Evolutionary conservation across 768 basidiomycete genomes (phyloP).

Genomic region (Pleurotus giganteus): DNA sequence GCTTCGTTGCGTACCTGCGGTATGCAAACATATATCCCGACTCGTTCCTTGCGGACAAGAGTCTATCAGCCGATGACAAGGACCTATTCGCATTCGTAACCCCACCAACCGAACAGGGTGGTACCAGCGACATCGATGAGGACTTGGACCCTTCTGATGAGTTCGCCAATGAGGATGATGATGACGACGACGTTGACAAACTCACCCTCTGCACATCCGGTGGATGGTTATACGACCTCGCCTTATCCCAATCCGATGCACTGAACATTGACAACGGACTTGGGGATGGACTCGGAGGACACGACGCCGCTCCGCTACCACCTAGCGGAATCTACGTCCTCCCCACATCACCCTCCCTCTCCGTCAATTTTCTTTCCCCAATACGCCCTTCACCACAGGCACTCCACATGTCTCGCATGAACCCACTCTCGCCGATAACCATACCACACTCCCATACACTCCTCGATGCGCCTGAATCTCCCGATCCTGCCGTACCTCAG

Average conservation of each 20-base stretch:
- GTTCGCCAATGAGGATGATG: background rate
- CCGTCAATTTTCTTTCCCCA: background rate
- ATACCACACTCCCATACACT: background rate
- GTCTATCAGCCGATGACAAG: background rate
- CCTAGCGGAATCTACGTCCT: background rate
- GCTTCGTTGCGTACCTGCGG: background rate
- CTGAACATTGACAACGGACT: too few species aligned
- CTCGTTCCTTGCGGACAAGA: background rate
- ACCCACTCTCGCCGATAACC: background rate
- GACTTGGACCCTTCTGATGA: background rate
- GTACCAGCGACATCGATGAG: background rate
- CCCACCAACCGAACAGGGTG: background rate
- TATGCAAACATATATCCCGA: slow-evolving; percentile 1
- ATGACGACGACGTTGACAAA: background rate
- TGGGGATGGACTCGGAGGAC: too few species aligned
- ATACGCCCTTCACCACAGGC: background rate
- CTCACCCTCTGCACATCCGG: background rate
- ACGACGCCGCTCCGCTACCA: too few species aligned
- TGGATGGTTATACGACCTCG: slow-evolving; percentile 2
- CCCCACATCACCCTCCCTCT: background rate
- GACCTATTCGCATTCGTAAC: background rate
- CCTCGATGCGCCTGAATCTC: slow-evolving; percentile 1
- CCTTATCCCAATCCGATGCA: background rate
- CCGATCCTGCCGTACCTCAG: background rate
- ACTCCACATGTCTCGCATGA: slow-evolving; percentile 1